Evolutionary conservation across 2,329 filamentous ascomycete species (phyloP), one percentile per base, ranked within the genome.

Genomic region (Davidsoniella australis): DNA sequence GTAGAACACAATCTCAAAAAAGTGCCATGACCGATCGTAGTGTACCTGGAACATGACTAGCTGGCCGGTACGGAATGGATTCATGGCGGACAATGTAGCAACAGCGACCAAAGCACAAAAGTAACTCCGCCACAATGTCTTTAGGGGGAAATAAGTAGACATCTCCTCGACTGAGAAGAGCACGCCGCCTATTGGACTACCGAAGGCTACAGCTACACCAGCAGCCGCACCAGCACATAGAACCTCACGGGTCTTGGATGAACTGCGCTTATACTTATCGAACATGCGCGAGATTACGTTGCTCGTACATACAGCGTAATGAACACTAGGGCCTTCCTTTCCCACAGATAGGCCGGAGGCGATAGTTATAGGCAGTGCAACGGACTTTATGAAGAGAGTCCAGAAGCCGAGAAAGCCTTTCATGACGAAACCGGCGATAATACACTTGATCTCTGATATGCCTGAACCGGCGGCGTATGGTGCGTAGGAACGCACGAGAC

Each of bases 381-480:
- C 76, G 0, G 87, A 94, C 66, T 98, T 98, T 67, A 98, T 96
- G 53, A 91, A 64, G 29, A 98, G 69, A 4, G 91, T 96, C 76
- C 86, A 87, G 58, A 82, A 81, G 17, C 89, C 87, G 14, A 98
- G 72, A 60, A 98, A 98, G 0, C 88, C 91, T 65, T 96, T 95
- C 91, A 98, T 98, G 45, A 96, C 85, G 62, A 98, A 98, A 2
- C 91, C 91, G 4, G 89, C 91, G 60, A 98, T 94, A 61, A 98
- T 96, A 65, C 87, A 94, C 65, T 98, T 98, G 72, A 98, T 98
- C 67, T 98, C 91, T 10, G 87, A 95, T 52, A 98, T 98, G 39
- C 91, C 91, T 10, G 86, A 94, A 14, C 91, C 91, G 33, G 91
- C 91, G 9, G 91, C 91, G 62, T 98, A 98, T 0, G 91, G 91